Evolutionary conservation across 306 rosid species (phyloP).

Genomic region (Cucumis cinereus): DNA sequence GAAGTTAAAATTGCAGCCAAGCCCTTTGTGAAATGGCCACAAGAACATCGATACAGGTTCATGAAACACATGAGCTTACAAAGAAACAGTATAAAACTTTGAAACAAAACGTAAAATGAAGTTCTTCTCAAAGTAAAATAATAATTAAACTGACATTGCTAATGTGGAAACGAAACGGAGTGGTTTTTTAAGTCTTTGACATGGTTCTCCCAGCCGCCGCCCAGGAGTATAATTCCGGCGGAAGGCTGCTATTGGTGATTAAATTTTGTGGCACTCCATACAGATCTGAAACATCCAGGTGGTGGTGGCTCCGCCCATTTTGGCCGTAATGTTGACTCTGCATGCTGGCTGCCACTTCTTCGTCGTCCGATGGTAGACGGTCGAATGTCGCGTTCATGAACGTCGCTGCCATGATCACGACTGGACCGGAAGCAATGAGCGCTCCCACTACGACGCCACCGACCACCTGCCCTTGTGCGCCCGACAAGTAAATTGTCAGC

Average conservation of each 20-base stretch:
- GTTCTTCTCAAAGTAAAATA: background rate
- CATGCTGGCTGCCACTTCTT: conserved; percentile 33
- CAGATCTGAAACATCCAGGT: conserved; percentile 5
- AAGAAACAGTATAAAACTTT: background rate
- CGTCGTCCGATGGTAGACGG: conserved; percentile 82
- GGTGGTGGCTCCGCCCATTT: conserved; percentile 4
- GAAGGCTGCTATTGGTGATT: conserved; percentile 4
- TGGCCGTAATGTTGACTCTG: conserved; percentile 12
- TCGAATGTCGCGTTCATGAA: conserved; percentile 95
- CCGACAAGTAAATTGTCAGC: conserved; percentile 68
- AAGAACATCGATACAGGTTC: background rate
- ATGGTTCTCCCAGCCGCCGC: conserved; percentile 5
- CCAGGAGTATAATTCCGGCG: conserved; percentile 12
- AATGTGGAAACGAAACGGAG: background rate
- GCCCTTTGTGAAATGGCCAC: background rate
- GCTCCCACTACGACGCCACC: conserved; percentile 83
- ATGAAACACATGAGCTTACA: background rate
- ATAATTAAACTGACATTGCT: background rate
- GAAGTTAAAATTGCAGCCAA: background rate
- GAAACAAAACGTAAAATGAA: background rate
- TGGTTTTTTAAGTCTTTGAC: conserved; percentile 4
- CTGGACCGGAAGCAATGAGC: conserved; percentile 70
- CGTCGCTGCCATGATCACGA: conserved; percentile 86
- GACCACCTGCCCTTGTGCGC: conserved; percentile 89
- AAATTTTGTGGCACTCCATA: conserved; percentile 13